Evolutionary conservation across 805 yeast genomes (phyloP).

Genomic region (Lipomyces spencermartinsiae): DNA sequence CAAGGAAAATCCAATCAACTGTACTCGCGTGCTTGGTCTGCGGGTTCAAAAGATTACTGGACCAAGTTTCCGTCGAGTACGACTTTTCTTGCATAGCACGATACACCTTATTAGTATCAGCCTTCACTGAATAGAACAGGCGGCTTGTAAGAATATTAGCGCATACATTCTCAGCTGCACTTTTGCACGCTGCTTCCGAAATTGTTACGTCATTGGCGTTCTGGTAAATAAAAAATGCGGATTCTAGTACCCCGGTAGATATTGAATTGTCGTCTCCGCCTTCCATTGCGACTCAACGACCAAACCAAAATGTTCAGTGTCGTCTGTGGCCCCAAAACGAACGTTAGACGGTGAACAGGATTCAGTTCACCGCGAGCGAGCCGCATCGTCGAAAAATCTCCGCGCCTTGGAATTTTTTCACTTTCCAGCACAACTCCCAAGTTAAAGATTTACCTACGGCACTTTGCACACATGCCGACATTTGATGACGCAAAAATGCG

Average conservation of each 20-base stretch:
- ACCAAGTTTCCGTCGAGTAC: slow-evolving; percentile 49
- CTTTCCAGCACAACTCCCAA: not conserved
- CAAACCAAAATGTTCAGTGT: too few species aligned
- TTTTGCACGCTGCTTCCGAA: slow-evolving; percentile 40
- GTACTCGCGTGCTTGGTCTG: slow-evolving; percentile 16
- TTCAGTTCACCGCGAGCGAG: too few species aligned
- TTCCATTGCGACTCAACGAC: not conserved
- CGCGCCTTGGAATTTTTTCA: not conserved
- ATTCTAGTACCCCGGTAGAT: slow-evolving; percentile 38
- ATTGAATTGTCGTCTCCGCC: not conserved
- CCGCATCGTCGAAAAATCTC: not conserved
- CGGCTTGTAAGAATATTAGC: not conserved
- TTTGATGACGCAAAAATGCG: not conserved
- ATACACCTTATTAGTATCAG: slow-evolving; percentile 31
- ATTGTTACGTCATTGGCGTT: slow-evolving; percentile 46
- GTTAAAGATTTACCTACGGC: not conserved
- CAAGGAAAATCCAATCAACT: slow-evolving; percentile 52
- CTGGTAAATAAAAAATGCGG: slow-evolving; percentile 43
- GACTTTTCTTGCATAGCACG: slow-evolving; percentile 42
- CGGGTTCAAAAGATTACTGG: slow-evolving; percentile 48
- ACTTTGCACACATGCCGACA: not conserved
- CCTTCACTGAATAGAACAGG: not conserved
- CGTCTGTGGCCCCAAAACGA: too few species aligned
- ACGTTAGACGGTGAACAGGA: too few species aligned
- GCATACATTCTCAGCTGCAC: slow-evolving; percentile 43